Base-by-base conservation (phyloP, 345 rosid genomes). In the Lepidium didymum region DNA sequence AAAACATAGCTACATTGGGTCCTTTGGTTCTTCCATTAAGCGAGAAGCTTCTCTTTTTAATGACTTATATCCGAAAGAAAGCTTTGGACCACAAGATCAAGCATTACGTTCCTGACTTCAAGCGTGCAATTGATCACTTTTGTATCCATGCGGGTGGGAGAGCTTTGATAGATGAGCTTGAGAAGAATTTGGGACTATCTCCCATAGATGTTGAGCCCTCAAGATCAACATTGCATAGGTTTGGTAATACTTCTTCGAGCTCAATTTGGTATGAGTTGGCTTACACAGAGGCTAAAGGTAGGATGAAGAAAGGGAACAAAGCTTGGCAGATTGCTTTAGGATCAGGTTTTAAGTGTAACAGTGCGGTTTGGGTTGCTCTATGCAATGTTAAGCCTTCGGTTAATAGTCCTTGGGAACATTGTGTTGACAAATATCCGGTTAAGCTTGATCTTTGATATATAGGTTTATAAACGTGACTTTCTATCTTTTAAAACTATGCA, bases 11-110 rank as follows among this genome's bases (percentile, higher is more conserved):
- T 0, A 86, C 92, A 1, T 67, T 91, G 60, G 96, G 97, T 53
- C 97, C 96, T 4, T 73, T 91, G 43, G 92, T 91, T 73, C 88
- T 91, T 65, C 97, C 97, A 0, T 44, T 84, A 35, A 87, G 92
- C 29, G 97, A 91, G 74, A 95, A 89, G 57, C 79, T 91, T 52
- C 62, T 86, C 62, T 87, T 91, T 80, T 76, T 89, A 36, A 62
- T 35, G 4, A 89, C 90, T 12, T 74, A 87, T 58, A 78, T 86
- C 10, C 80, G 70, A 13, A 87, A 85, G 82, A 87, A 75, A 3
- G 37, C 72, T 52, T 81, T 83, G 53, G 79, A 84, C 58, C 72
- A 77, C 3, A 87, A 78, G 60, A 56, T 83, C 52, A 67, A 67
- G 33, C 55, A 67, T 4, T 88, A 91, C 31, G 83, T 88, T 53